Evolutionary conservation across 352 stramenopile species (phyloP), one percentile per base, ranked within the genome.

Genomic region (Phytopythium delawarense): DNA sequence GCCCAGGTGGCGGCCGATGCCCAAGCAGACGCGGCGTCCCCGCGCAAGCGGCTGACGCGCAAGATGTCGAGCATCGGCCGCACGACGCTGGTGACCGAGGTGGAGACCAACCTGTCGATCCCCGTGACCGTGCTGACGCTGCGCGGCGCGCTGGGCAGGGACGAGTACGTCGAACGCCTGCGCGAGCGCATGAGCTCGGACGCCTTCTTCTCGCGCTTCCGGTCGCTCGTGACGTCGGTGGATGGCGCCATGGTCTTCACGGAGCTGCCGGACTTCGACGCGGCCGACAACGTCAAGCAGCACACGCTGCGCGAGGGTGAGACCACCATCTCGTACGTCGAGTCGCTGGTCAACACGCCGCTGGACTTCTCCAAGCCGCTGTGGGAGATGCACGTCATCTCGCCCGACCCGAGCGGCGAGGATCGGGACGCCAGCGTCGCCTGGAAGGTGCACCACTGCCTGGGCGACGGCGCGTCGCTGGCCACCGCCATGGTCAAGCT

Each of bases 401-500:
- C 40, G 45, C 62, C 74, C 40, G 70, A 85, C 59, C 66, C 67
- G 30, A 67, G 65, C 21, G 48, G 60, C 25, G 65, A 54, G 2
- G 54, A 68, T 18, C 55, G 66, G 8, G 58, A 81, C 20, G 90
- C 80, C 6, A 78, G 76, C 44, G 53, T 91, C 9, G 71, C 71
- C 30, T 92, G 82, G 84, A 88, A 88, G 51, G 65, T 89, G 18
- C 84, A 94, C 66, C 84, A 94, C 62, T 94, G 84, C 53, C 68
- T 94, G 16, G 84, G 84, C 20, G 84, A 94, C 57, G 84, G 84
- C 20, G 79, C 82, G 15, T 91, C 84, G 46, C 64, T 87, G 7
- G 69, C 83, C 15, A 83, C 76, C 6, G 74, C 79, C 25, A 78
- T 94, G 57, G 69, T 85, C 23, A 85, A 84, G 25, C 59, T 94